These are phyloP conservation scores for Geotrichum bryndzae DNA, from an alignment of 1,139 yeast species.

Conservation along the genomic window DNA sequence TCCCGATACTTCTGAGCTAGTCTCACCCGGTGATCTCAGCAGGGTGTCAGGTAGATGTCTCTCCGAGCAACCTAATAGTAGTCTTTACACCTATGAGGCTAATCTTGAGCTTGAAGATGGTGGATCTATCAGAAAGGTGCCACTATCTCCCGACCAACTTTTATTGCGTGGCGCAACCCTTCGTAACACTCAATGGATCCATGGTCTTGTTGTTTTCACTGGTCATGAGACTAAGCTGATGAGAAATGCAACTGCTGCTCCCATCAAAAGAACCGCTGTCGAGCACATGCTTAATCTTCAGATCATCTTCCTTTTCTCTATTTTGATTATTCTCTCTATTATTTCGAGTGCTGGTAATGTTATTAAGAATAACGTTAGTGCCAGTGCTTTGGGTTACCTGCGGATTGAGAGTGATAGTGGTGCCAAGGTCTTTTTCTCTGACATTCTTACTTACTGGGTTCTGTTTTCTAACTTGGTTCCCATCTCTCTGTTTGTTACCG, in stretches of 20 bases:
- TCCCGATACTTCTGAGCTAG: slow-evolving; percentile 67
- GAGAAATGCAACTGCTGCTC: slow-evolving; percentile 98
- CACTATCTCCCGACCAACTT: slow-evolving; percentile 86
- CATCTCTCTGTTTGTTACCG: slow-evolving; percentile 81
- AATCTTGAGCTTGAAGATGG: slow-evolving; percentile 55
- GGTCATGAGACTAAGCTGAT: slow-evolving; percentile 97
- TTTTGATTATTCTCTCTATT: slow-evolving; percentile 66
- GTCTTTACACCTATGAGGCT: slow-evolving; percentile 92
- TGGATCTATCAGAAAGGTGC: slow-evolving; percentile 40
- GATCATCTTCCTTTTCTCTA: slow-evolving; percentile 77
- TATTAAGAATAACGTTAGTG: slow-evolving; percentile 55
- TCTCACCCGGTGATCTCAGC: slow-evolving; percentile 59
- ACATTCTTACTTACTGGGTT: slow-evolving; percentile 91
- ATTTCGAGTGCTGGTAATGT: slow-evolving; percentile 88
- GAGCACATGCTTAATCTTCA: slow-evolving; percentile 92
- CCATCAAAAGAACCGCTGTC: slow-evolving; percentile 93
- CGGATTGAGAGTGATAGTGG: slow-evolving; percentile 63
- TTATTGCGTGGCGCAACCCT: slow-evolving; percentile 91
- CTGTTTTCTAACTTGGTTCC: slow-evolving; percentile 93
- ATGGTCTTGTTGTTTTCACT: slow-evolving; percentile 88
- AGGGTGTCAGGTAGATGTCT: slow-evolving; percentile 51
- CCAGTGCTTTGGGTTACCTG: slow-evolving; percentile 54
- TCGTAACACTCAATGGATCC: slow-evolving; percentile 92
- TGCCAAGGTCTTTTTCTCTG: slow-evolving; percentile 71
- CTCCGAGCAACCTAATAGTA: slow-evolving; percentile 92